A percentile compares a stretch with the other conserved stretches of the same genome.
phyloP scores from a whole-genome alignment of 1,284 basidiomycete species.

The Cutaneotrichosporon sp. region DNA sequence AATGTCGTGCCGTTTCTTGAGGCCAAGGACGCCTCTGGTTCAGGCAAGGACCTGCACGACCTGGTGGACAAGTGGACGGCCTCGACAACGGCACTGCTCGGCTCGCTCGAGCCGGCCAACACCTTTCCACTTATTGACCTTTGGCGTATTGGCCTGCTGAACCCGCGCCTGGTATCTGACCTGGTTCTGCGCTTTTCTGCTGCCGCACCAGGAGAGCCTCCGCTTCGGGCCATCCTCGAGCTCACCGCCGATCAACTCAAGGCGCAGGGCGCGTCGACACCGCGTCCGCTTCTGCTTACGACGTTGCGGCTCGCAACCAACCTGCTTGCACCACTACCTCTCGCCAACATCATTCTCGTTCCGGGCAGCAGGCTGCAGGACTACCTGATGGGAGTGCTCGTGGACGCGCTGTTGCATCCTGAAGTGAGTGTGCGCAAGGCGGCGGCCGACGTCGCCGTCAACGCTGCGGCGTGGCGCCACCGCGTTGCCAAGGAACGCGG shows the following conservation, averaged over 20 bases:
- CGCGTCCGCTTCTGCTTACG: constrained; percentile 58
- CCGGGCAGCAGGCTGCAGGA: constrained; percentile 39
- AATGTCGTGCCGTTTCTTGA: constrained; percentile 65
- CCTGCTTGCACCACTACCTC: constrained; percentile 56
- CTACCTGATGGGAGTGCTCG: constrained; percentile 54
- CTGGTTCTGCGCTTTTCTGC: constrained; percentile 45
- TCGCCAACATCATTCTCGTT: constrained; percentile 56
- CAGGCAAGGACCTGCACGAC: constrained; percentile 23
- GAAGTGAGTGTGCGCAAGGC: constrained; percentile 68
- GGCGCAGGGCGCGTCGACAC: constrained; percentile 23
- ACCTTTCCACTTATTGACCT: constrained; percentile 78
- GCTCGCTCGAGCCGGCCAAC: constrained; percentile 55
- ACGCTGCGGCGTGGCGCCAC: constrained; percentile 63
- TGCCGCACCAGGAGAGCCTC: constrained; percentile 59
- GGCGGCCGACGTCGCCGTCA: constrained; percentile 74
- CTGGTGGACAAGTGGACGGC: constrained; percentile 50
- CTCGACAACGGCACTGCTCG: constrained; percentile 52
- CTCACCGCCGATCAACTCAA: constrained; percentile 27
- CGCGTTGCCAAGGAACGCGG: constrained; percentile 48
- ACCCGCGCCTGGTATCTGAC: constrained; percentile 57
- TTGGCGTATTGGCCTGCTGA: constrained; percentile 71
- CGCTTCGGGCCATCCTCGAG: constrained; percentile 52
- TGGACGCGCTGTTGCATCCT: constrained; percentile 62
- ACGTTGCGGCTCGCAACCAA: constrained; percentile 70
- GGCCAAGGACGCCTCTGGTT: constrained; percentile 39